These are phyloP conservation scores for Epicoccum sorghinum DNA, from an alignment of 2,329 filamentous ascomycete genomes.

Conservation along the genomic window DNA sequence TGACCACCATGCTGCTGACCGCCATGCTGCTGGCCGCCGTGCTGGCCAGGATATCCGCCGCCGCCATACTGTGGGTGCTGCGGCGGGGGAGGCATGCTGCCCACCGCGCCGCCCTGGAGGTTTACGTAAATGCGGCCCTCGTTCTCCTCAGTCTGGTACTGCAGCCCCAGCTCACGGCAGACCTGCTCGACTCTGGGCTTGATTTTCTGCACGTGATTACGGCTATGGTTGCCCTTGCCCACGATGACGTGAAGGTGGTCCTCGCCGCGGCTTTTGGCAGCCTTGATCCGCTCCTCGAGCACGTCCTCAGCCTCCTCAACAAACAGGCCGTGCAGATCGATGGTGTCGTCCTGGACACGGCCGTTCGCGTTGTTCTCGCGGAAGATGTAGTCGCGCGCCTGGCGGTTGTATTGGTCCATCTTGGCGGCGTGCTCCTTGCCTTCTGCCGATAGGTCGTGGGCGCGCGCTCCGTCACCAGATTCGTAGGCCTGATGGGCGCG, in stretches of 20 bases:
- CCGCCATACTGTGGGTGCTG: constrained; percentile 46
- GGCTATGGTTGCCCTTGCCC: constrained; percentile 89
- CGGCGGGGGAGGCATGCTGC: constrained; percentile 48
- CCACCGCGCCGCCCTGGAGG: constrained; percentile 70
- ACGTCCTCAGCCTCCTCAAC: constrained; percentile 95
- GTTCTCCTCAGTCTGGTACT: constrained; percentile 87
- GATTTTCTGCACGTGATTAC: constrained; percentile 84
- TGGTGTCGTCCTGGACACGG: constrained; percentile 77
- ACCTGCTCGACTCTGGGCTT: constrained; percentile 93
- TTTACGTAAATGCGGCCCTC: constrained; percentile 89
- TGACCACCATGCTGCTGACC: constrained; percentile 51
- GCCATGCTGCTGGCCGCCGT: constrained; percentile 46
- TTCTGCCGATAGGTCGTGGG: constrained; percentile 82
- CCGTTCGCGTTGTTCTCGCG: constrained; percentile 86
- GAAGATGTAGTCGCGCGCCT: constrained; percentile 94
- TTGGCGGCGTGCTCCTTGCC: constrained; percentile 82
- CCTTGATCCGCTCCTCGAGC: constrained; percentile 81
- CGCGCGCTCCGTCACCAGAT: constrained; percentile 79
- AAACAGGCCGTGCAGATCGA: constrained; percentile 93
- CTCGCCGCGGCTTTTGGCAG: constrained; percentile 75
- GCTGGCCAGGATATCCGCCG: constrained; percentile 38
- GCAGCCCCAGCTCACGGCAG: constrained; percentile 80
- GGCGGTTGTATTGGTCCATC: constrained; percentile 88
- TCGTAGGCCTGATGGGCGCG: constrained; percentile 75
- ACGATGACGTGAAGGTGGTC: constrained; percentile 92